Percentiles rank a stretch among this genome's conserved stretches.
phyloP scores from a whole-genome alignment of 1,284 basidiomycete species.

The Marasmius oreades region DNA sequence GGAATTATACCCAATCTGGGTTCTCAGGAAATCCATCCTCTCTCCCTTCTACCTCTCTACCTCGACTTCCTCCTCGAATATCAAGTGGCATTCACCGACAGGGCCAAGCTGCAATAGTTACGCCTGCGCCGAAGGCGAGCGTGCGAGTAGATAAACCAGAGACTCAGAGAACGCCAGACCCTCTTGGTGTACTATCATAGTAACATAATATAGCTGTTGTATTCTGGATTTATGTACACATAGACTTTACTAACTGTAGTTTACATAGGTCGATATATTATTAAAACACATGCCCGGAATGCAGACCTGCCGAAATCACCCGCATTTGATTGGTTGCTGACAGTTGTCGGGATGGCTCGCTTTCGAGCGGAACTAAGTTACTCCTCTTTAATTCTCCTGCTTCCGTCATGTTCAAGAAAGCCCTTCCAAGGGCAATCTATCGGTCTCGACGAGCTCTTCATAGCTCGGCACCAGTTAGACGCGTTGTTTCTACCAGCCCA shows the following conservation, averaged over 20 bases:
- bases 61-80: conserved; percentile 42
- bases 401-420: conserved; percentile 38
- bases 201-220: conserved; percentile 10
- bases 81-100: conserved; percentile 32
- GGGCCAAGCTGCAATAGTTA: conserved; percentile 13
- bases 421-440: conserved; percentile 41
- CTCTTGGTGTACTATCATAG: conserved; percentile 53
- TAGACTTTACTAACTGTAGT: no score
- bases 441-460: conserved; percentile 58
- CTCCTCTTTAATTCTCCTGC: conserved; percentile 15
- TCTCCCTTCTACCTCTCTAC: conserved; percentile 33
- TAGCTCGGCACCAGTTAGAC: conserved; percentile 52
- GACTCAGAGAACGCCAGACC: conserved; percentile 39
- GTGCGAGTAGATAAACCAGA: conserved; percentile 25
- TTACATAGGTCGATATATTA: no score
- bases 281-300: conserved; percentile 5
- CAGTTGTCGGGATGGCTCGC: not conserved
- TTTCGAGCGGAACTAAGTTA: not conserved
- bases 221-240: not conserved
- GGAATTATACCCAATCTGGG: conserved; percentile 52
- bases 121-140: conserved; percentile 19
- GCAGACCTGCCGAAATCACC: conserved; percentile 32
- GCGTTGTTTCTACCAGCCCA: conserved; percentile 73
- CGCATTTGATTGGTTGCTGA: conserved; percentile 34
- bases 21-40: conserved; percentile 37